Percentiles rank a stretch among this genome's conserved stretches.
These are phyloP conservation scores for Plasmodium sp. DNA, from an alignment of 169 alveolate species.

Conservation along the genomic window DNA sequence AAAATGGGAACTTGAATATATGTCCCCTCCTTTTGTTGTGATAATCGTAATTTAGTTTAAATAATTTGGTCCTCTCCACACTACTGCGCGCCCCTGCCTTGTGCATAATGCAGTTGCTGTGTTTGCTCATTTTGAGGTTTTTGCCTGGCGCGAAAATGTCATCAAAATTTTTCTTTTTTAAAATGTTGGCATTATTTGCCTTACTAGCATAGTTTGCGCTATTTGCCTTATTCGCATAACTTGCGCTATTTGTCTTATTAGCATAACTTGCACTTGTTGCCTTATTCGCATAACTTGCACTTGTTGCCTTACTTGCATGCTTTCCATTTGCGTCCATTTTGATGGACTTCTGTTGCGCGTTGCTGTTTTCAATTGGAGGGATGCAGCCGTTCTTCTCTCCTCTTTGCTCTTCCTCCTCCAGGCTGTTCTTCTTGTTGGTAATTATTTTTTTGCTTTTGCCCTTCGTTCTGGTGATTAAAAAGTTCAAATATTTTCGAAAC, in stretches of 20 bases:
- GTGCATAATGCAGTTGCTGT: background rate
- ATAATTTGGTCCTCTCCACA: conserved; percentile 38
- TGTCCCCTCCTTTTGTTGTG: conserved; percentile 15
- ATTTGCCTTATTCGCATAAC: background rate
- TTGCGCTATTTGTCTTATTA: no score
- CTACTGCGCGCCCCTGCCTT: background rate
- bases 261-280: no score
- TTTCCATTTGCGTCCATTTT: background rate
- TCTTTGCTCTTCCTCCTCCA: background rate
- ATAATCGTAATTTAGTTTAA: conserved; percentile 5
- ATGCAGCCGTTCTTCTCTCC: background rate
- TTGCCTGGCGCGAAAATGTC: background rate
- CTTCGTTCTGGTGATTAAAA: conserved; percentile 12
- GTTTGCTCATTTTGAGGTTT: background rate
- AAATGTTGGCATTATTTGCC: background rate
- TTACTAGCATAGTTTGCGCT: background rate
- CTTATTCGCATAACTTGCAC: no score
- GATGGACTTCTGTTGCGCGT: background rate
- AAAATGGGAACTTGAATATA: background rate
- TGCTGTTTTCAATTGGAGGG: background rate
- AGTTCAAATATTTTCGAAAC: conserved; percentile 32
- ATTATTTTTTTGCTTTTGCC: conserved; percentile 10
- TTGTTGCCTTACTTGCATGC: background rate
- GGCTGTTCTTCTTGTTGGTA: background rate
- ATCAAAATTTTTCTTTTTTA: background rate